Conservation (phyloP, 2,329 filamentous ascomycete species). For the Phyllosticta capitalensis region DNA sequence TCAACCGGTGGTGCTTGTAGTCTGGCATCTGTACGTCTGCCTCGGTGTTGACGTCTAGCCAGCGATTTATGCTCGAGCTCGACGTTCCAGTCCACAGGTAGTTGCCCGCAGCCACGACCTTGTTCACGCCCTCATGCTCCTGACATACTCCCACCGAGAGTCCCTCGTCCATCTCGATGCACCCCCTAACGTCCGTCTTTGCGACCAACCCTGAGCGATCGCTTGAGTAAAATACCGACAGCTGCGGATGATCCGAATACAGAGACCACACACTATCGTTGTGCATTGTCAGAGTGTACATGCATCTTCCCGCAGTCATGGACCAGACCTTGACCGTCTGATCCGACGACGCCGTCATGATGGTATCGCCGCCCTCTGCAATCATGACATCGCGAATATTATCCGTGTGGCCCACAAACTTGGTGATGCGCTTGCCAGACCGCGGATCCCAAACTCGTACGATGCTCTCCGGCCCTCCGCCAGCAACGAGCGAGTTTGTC, state of each 20-base stretch:
- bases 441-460: conserved; percentile 87
- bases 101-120: conserved; percentile 54
- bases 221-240: conserved; percentile 88
- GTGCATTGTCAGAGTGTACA: conserved; percentile 98
- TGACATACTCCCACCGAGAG: conserved; percentile 84
- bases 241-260: conserved; percentile 74
- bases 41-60: conserved; percentile 76
- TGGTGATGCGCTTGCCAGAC: conserved; percentile 82
- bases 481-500: conserved; percentile 72
- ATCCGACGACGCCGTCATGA: conserved; percentile 90
- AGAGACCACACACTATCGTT: conserved; percentile 97
- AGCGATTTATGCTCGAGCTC: conserved; percentile 85
- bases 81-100: conserved; percentile 86
- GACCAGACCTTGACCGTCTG: conserved; percentile 98
- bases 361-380: conserved; percentile 77
- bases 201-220: conserved; percentile 90
- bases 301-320: conserved; percentile 85
- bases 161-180: conserved; percentile 73
- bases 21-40: conserved; percentile 53
- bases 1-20: conserved; percentile 43
- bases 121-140: conserved; percentile 75
- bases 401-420: conserved; percentile 93
- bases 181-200: conserved; percentile 80
- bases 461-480: conserved; percentile 87
- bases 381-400: conserved; percentile 87